Conservation (phyloP, 495 filamentous ascomycete species). For the Stereocaulon alpinum region DNA sequence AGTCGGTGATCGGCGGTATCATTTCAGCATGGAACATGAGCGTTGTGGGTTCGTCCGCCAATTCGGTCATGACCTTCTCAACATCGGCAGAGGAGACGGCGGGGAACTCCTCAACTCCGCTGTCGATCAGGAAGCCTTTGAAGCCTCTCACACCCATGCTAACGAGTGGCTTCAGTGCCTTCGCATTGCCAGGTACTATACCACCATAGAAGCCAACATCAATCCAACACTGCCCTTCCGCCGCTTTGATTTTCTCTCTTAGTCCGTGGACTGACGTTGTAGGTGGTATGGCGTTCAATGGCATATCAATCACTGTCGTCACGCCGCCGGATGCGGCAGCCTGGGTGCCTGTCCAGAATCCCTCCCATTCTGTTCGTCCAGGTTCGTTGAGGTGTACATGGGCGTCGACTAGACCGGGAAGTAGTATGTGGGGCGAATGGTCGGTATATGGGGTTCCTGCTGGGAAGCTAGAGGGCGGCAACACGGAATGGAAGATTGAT, state of each 20-base stretch:
- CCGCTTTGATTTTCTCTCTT: constrained; percentile 75
- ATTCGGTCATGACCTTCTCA: constrained; percentile 61
- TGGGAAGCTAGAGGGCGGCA: constrained; percentile 64
- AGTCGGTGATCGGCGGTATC: constrained; percentile 77
- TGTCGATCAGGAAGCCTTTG: constrained; percentile 96
- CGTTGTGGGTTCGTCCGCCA: constrained; percentile 70
- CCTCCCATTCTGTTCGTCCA: constrained; percentile 96
- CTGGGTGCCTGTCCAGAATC: constrained; percentile 85
- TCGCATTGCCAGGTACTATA: constrained; percentile 80
- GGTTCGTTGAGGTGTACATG: constrained; percentile 98
- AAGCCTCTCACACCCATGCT: constrained; percentile 83
- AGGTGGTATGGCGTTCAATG: constrained; percentile 91
- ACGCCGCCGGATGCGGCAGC: constrained; percentile 94
- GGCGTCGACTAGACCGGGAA: constrained; percentile 91
- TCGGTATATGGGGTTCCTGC: constrained; percentile 62
- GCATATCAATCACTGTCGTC: constrained; percentile 98
- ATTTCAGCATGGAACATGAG: constrained; percentile 99
- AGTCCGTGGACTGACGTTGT: constrained; percentile 82
- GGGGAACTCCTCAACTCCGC: constrained; percentile 93
- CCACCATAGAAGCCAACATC: constrained; percentile 98
- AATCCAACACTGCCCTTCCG: constrained; percentile 88
- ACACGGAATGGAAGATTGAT: constrained; percentile 60
- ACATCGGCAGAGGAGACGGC: constrained; percentile 76
- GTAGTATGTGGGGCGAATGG: constrained; percentile 74
- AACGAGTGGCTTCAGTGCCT: constrained; percentile 70